A percentile compares a stretch with the other conserved stretches of the same genome.
Conservation (phyloP, 192 early-diverging fungal genomes). For the Coemansia sp. region DNA sequence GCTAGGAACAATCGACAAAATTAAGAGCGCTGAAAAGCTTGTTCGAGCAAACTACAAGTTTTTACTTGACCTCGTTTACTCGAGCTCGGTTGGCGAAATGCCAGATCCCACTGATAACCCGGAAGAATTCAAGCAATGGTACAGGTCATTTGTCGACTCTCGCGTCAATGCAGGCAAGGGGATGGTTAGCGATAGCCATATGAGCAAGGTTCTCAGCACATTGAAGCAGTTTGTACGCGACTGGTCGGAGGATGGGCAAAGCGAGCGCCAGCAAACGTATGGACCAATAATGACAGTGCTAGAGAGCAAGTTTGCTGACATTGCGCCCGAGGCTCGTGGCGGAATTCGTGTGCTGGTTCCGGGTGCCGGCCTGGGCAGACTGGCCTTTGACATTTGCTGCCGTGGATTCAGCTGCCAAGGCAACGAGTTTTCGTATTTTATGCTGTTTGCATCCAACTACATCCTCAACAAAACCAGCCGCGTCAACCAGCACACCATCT, state of each 20-base stretch:
- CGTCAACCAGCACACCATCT: slow-evolving; percentile 66
- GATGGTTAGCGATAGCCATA: slow-evolving; percentile 64
- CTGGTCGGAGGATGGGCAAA: slow-evolving; percentile 82
- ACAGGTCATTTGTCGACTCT: slow-evolving; percentile 18
- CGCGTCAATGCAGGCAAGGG: slow-evolving; percentile 24
- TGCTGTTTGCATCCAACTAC: slow-evolving; percentile 93
- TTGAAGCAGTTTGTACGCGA: slow-evolving; percentile 94
- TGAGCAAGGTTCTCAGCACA: slow-evolving; percentile 87
- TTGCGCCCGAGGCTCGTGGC: slow-evolving; percentile 50
- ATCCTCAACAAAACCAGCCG: slow-evolving; percentile 77
- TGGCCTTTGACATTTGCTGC: slow-evolving; percentile 88
- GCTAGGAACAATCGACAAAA: slow-evolving; percentile 60
- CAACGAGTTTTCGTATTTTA: slow-evolving; percentile 97
- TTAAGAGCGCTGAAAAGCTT: slow-evolving; percentile 59
- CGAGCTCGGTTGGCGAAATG: slow-evolving; percentile 26
- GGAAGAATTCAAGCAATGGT: slow-evolving; percentile 23
- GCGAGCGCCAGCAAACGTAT: slow-evolving; percentile 79
- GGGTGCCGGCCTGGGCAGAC: slow-evolving; percentile 92
- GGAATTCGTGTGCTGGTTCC: slow-evolving; percentile 78
- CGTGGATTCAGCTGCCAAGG: slow-evolving; percentile 74
- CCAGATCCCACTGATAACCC: slow-evolving; percentile 13
- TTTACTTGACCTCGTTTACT: slow-evolving; percentile 37
- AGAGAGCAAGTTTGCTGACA: slow-evolving; percentile 54
- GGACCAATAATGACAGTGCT: slow-evolving; percentile 75
- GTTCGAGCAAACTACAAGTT: slow-evolving; percentile 61